These are phyloP conservation scores for Apiospora rasikravindrae DNA, from an alignment of 2,329 filamentous ascomycete genomes.

Conservation along the genomic window DNA sequence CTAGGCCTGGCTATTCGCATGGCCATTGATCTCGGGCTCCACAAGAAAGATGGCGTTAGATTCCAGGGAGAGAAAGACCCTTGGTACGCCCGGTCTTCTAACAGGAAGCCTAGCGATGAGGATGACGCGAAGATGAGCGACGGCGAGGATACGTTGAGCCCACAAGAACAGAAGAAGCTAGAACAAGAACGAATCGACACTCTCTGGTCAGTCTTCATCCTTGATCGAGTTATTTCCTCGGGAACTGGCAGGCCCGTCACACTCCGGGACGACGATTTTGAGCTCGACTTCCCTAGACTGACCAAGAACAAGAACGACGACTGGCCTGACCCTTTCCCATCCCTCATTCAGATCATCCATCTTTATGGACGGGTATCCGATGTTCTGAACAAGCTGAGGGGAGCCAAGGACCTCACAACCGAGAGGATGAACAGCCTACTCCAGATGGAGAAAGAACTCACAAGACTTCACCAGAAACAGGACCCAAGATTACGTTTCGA, in stretches of 20 bases:
- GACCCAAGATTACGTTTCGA: conserved; percentile 81
- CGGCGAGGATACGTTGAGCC: conserved; percentile 48
- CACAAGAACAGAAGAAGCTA: conserved; percentile 64
- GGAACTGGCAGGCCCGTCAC: conserved; percentile 86
- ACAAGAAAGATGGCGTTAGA: conserved; percentile 77
- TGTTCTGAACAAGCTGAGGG: conserved; percentile 79
- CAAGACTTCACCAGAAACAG: conserved; percentile 72
- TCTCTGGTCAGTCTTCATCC: conserved; percentile 88
- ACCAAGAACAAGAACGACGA: conserved; percentile 60
- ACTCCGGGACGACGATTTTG: conserved; percentile 82
- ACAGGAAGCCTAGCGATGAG: conserved; percentile 39
- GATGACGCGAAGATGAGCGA: conserved; percentile 46
- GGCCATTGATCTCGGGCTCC: conserved; percentile 80
- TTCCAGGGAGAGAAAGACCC: conserved; percentile 61
- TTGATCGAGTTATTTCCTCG: conserved; percentile 86
- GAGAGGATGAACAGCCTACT: conserved; percentile 75
- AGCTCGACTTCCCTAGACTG: conserved; percentile 69
- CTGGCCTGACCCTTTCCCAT: conserved; percentile 80
- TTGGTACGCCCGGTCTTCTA: conserved; percentile 53
- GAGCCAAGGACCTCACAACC: conserved; percentile 73
- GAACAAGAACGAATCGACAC: conserved; percentile 86
- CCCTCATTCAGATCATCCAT: conserved; percentile 82
- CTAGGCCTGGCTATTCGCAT: conserved; percentile 85
- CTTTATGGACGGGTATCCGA: conserved; percentile 86
- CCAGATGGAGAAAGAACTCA: conserved; percentile 82